Evolutionary conservation across 2,329 filamentous ascomycete genomes (phyloP).

Genomic region (Hymenoscyphus occultus): DNA sequence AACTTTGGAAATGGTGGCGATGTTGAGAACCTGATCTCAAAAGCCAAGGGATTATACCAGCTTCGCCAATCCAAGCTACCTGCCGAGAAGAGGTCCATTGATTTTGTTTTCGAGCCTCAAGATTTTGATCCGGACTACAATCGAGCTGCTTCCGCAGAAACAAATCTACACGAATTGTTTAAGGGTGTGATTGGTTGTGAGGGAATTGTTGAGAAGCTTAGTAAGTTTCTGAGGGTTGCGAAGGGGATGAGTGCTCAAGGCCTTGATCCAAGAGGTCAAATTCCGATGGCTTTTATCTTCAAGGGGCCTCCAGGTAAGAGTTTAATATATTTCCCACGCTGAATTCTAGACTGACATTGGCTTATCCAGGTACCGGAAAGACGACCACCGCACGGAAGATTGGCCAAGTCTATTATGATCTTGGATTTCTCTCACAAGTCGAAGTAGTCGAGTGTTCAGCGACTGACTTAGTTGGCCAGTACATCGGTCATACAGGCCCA

Average conservation of each 20-base stretch:
- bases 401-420: slow-evolving; percentile 72
- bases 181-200: slow-evolving; percentile 51
- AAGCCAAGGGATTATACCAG: slow-evolving; percentile 41
- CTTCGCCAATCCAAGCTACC: slow-evolving; percentile 24
- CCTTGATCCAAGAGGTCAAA: slow-evolving; percentile 48
- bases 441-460: slow-evolving; percentile 66
- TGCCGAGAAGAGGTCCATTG: slow-evolving; percentile 14
- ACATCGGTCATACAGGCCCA: slow-evolving; percentile 66
- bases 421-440: slow-evolving; percentile 60
- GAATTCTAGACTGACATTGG: slow-evolving; percentile 11
- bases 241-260: slow-evolving; percentile 44
- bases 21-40: slow-evolving; percentile 66
- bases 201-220: slow-evolving; percentile 46
- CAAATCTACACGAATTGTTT: slow-evolving; percentile 47
- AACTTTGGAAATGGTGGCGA: slow-evolving; percentile 74
- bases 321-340: slow-evolving; percentile 52
- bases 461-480: slow-evolving; percentile 66
- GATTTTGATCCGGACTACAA: slow-evolving; percentile 56
- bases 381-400: slow-evolving; percentile 71
- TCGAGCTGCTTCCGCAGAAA: slow-evolving; percentile 40
- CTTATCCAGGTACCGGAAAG: slow-evolving; percentile 60
- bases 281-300: slow-evolving; percentile 59
- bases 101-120: slow-evolving; percentile 31
- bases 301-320: slow-evolving; percentile 53
- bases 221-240: slow-evolving; percentile 46